These are phyloP conservation scores for Russula emetica DNA, from an alignment of 768 basidiomycete species.

Conservation along the genomic window DNA sequence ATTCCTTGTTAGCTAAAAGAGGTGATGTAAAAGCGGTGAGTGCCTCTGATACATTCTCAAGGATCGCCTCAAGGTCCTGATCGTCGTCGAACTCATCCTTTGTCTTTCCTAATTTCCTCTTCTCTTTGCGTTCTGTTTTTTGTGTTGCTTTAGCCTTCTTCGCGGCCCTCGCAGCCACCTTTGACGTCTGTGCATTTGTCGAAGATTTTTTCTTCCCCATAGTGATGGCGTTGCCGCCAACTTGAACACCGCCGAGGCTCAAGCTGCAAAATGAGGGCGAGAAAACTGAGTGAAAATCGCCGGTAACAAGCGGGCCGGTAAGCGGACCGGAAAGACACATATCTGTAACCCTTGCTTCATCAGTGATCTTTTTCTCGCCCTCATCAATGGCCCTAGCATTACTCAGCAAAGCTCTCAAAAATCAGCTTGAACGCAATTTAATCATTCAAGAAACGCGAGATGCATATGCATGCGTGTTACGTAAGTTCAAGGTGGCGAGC, in stretches of 20 bases:
- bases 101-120: conserved; percentile 52
- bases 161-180: conserved; percentile 48
- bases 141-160: conserved; percentile 65
- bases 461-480: background rate
- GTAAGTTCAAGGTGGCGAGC: background rate
- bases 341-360: background rate
- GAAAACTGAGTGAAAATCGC: background rate
- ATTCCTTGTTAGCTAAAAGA: conserved; percentile 5
- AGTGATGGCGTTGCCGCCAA: background rate
- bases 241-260: background rate
- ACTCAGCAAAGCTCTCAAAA: background rate
- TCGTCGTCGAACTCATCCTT: conserved; percentile 55
- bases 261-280: background rate
- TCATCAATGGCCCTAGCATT: background rate
- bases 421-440: background rate
- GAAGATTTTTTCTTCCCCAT: conserved; percentile 55
- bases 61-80: conserved; percentile 78
- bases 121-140: conserved; percentile 67
- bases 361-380: background rate
- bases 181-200: conserved; percentile 33
- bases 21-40: background rate
- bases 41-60: conserved; percentile 58
- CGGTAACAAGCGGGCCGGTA: background rate
- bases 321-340: background rate
- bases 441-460: background rate